These are phyloP conservation scores for Tolypocladium tropicale DNA, from an alignment of 2,329 filamentous ascomycete genomes.

Conservation along the genomic window DNA sequence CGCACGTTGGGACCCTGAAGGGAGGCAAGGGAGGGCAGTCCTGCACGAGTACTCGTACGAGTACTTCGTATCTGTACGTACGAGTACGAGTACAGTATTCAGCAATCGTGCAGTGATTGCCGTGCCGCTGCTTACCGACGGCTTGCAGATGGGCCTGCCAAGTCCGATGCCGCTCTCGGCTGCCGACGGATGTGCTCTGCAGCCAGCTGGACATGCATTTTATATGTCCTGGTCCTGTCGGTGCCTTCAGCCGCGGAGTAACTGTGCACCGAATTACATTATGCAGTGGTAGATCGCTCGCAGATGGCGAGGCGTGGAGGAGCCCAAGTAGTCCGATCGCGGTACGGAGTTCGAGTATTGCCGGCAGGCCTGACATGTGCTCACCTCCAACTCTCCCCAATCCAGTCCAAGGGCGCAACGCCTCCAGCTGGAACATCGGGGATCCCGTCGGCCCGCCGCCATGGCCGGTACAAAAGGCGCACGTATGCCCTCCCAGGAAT, in stretches of 20 bases:
- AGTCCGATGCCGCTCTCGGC: too few relatives aligned
- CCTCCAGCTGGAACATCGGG: not conserved
- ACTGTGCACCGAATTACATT: not conserved
- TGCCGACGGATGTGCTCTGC: not conserved
- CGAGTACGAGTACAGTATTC: too few relatives aligned
- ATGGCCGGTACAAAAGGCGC: not conserved
- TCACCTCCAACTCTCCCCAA: not conserved
- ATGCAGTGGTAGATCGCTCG: too few relatives aligned
- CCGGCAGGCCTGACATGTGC: not conserved
- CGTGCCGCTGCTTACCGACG: not conserved
- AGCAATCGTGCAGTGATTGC: not conserved
- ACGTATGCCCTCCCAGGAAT: not conserved
- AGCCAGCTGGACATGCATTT: not conserved
- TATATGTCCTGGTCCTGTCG: not conserved
- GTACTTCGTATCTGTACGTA: too few relatives aligned
- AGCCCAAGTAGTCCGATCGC: not conserved
- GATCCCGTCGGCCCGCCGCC: not conserved
- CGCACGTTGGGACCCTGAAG: too few relatives aligned
- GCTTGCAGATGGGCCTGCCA: not conserved
- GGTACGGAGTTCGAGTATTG: not conserved
- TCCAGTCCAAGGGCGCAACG: not conserved
- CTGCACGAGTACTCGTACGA: too few relatives aligned
- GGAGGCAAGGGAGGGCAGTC: too few relatives aligned
- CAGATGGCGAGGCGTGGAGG: too few relatives aligned
- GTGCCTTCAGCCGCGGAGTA: not conserved